phyloP scores from a whole-genome alignment of 2,329 filamentous ascomycete genomes.

The Ceratocystis huliohia region DNA sequence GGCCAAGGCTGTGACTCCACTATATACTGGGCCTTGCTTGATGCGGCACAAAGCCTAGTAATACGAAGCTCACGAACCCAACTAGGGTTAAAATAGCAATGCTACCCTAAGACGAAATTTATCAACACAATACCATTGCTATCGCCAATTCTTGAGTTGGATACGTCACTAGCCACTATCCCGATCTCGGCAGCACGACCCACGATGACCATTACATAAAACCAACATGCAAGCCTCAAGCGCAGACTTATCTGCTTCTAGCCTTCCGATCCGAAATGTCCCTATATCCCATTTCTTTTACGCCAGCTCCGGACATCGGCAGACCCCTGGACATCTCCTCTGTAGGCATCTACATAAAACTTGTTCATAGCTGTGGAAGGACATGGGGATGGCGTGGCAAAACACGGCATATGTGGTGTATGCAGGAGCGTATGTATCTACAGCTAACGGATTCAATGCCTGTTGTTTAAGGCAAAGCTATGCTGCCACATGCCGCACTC shows the following conservation, averaged over 20 bases:
- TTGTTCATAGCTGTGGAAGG: too few species aligned
- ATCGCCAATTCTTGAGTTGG: background rate
- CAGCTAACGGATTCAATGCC: background rate
- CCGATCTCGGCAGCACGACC: background rate
- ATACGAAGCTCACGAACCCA: too few species aligned
- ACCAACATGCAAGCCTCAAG: background rate
- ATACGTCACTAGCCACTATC: background rate
- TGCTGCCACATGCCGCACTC: background rate
- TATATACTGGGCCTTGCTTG: background rate
- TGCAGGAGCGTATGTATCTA: background rate
- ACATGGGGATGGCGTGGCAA: too few species aligned
- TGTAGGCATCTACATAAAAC: background rate
- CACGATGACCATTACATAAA: background rate
- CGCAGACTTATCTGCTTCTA: background rate
- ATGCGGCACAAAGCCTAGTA: background rate
- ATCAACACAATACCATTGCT: background rate
- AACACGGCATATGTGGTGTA: too few species aligned
- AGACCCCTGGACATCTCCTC: too few species aligned
- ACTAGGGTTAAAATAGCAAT: too few species aligned
- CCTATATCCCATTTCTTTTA: background rate
- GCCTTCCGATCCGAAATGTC: background rate
- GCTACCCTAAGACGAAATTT: background rate
- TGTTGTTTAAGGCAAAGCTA: background rate
- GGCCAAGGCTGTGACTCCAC: background rate
- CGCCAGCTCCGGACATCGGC: background rate